Base-by-base conservation (phyloP, 2,329 filamentous ascomycete species). In the Chrysoporthe deuterocubensis region DNA sequence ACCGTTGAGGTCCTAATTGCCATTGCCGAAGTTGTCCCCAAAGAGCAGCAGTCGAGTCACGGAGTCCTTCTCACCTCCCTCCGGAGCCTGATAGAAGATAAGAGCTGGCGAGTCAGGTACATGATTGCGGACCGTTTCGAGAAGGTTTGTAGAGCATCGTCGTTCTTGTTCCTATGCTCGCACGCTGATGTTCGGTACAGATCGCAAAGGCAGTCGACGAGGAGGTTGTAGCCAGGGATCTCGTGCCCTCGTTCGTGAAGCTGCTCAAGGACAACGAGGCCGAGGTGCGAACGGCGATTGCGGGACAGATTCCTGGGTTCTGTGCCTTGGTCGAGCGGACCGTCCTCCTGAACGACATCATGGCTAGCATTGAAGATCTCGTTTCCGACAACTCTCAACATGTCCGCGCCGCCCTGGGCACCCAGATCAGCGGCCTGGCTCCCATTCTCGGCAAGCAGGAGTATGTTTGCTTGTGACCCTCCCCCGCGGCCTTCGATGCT, bases 121-220 rank as follows among this genome's bases (percentile, higher is more conserved):
- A 99, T 99, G 96, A 96, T 99, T 74, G 96, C 96, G 61, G 96
- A 99, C 80, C 89, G 94, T 78, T 99, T 97, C 77, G 96, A 99
- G 81, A 97, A 98, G 91, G 93, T 93, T 77, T 62, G 77, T 64
- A 65, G 37, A 46, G 9, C 18, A 8, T 57, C 16, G 40, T 34
- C 14, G 4, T 8, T 57, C 8, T 21, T 26, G 21, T 11, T 11
- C 14, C 37, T 21, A 21, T 26, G 7, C 9, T 26, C 14, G 42
- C 18, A 40, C 44, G 26, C 64, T 70, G 70, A 76, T 66, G 59
- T 42, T 9, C 32, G 67, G 54, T 66, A 40, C 74, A 97, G 94
- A 97, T 99, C 78, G 96, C 96, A 71, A 98, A 97, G 84, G 96
- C 96, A 43, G 96, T 99, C 62, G 94, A 98, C 76, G 95, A 98